phyloP scores from a whole-genome alignment of 192 early-diverging fungal species.

The Chytriomyces hyalinus region DNA sequence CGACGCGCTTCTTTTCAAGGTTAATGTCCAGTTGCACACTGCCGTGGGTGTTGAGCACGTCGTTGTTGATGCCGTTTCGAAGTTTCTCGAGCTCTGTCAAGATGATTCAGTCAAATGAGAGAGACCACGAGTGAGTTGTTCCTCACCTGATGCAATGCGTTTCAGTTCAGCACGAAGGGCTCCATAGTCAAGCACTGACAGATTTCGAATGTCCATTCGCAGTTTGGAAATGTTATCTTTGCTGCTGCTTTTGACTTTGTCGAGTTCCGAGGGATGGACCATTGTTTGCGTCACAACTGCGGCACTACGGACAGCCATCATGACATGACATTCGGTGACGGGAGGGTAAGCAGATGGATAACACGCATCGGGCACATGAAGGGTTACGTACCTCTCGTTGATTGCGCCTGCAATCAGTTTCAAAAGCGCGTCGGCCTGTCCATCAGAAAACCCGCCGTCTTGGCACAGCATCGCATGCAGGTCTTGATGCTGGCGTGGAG shows the following conservation, averaged over 20 bases:
- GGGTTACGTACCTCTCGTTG: conserved; percentile 24
- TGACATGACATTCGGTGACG: not conserved
- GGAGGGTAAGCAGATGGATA: not conserved
- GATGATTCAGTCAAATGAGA: conserved; percentile 41
- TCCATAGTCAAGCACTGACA: conserved; percentile 30
- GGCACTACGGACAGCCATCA: not conserved
- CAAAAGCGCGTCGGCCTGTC: not conserved
- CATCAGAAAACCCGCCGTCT: not conserved
- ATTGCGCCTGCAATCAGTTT: not conserved
- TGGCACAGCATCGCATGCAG: no score
- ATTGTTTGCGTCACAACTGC: not conserved
- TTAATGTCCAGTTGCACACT: conserved; percentile 84
- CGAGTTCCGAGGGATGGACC: conserved; percentile 1
- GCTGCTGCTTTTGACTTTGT: conserved; percentile 16
- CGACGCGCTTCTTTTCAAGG: conserved; percentile 86
- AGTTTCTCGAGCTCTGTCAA: conserved; percentile 77
- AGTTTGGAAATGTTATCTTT: conserved; percentile 12
- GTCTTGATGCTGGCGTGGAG: no score
- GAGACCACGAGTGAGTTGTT: not conserved
- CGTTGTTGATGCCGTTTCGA: conserved; percentile 76
- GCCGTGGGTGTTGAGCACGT: conserved; percentile 80
- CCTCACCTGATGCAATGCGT: conserved; percentile 15
- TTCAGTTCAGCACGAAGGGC: conserved; percentile 21
- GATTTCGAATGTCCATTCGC: conserved; percentile 30
- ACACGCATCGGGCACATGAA: not conserved